Evolutionary conservation across 2,329 filamentous ascomycete genomes (phyloP).

Genomic region (Exophiala sp.): DNA sequence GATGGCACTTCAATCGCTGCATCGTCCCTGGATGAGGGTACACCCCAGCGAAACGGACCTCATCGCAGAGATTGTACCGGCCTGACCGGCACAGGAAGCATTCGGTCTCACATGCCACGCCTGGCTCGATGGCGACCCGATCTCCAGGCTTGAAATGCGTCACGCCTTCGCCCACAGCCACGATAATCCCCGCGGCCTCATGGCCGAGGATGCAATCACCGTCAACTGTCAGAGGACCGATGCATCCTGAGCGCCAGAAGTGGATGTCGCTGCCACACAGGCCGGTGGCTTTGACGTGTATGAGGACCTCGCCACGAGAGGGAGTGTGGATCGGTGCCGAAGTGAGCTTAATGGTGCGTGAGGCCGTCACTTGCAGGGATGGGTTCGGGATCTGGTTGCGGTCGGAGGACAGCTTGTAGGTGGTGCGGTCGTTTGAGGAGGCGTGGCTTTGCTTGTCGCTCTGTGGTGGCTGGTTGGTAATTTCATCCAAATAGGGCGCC

Average conservation of each 20-base stretch:
- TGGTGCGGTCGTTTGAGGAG: too few relatives aligned
- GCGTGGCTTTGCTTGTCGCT: too few relatives aligned
- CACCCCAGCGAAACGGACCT: conserved; percentile 60
- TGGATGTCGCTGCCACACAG: conserved; percentile 43
- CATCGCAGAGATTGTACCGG: conserved; percentile 46
- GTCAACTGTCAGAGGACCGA: conserved; percentile 55
- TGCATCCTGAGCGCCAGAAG: conserved; percentile 37
- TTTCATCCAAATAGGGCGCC: too few relatives aligned
- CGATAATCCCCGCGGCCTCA: conserved; percentile 33
- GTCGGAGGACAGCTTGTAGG: too few relatives aligned
- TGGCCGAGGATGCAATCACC: conserved; percentile 54
- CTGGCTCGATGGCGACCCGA: conserved; percentile 36
- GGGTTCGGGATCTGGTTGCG: background rate
- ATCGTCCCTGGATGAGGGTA: conserved; percentile 57
- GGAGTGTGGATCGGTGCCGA: background rate
- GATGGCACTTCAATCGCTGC: conserved; percentile 60
- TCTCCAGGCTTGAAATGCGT: conserved; percentile 29
- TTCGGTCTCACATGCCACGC: conserved; percentile 32
- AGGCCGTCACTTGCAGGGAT: background rate
- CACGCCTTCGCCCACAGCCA: conserved; percentile 28
- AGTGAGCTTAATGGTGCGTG: background rate
- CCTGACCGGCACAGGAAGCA: conserved; percentile 38
- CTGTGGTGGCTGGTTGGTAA: too few relatives aligned
- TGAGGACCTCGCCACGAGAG: conserved; percentile 32
- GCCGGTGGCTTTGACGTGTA: conserved; percentile 42